Evolutionary conservation across 352 stramenopile genomes (phyloP).

Genomic region (Pythium volutum): DNA sequence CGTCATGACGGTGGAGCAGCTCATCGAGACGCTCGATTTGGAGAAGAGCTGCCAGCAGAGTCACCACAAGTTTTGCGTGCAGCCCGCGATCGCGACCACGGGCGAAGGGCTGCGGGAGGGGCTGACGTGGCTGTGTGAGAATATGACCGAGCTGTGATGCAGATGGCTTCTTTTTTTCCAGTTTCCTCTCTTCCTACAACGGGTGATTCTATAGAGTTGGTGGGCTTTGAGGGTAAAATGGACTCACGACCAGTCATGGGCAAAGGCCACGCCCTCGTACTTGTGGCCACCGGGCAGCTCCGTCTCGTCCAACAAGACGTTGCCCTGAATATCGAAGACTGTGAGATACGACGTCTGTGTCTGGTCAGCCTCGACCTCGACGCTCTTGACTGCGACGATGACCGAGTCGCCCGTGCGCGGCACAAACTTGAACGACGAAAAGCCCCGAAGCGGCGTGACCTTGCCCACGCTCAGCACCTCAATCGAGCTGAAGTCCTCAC

Average conservation of each 20-base stretch:
- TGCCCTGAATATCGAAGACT: conserved; percentile 91
- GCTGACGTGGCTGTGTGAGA: conserved; percentile 75
- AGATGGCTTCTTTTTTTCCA: neutral
- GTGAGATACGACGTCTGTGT: conserved; percentile 92
- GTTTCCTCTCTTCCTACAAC: conserved; percentile 7
- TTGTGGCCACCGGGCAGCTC: conserved; percentile 89
- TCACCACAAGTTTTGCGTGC: conserved; percentile 53
- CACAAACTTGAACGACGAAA: conserved; percentile 95
- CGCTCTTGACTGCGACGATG: conserved; percentile 93
- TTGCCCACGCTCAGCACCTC: conserved; percentile 80
- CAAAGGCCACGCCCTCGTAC: conserved; percentile 93
- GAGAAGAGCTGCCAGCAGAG: conserved; percentile 43
- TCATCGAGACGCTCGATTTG: conserved; percentile 49
- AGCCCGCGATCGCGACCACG: conserved; percentile 74
- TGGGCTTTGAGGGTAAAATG: conserved; percentile 14
- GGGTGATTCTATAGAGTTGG: conserved; percentile 14
- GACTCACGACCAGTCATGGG: conserved; percentile 60
- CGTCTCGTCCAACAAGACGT: conserved; percentile 89
- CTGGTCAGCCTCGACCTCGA: conserved; percentile 88
- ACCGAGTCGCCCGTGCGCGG: conserved; percentile 86
- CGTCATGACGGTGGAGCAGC: conserved; percentile 45
- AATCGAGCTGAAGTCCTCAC: conserved; percentile 88
- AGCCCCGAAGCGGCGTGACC: conserved; percentile 85
- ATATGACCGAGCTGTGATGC: conserved; percentile 63
- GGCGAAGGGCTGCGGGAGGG: conserved; percentile 70